Base-by-base conservation (phyloP, 306 rosid species). In the Pyrus pyrifolia region DNA sequence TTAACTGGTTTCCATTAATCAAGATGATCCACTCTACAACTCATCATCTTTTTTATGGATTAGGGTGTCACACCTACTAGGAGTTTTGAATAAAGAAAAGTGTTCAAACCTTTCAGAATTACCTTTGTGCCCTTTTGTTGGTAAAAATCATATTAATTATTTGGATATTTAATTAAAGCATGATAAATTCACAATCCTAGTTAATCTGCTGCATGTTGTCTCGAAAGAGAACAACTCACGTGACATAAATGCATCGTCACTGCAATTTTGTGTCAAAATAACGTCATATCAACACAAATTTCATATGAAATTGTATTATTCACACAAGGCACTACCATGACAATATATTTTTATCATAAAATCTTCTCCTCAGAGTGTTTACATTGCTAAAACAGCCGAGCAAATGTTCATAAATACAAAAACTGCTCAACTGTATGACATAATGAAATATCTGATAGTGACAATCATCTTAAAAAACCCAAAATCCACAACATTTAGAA, bases 301-400 rank as follows among this genome's bases (percentile, higher is more conserved):
- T 15, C 55, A 14, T 51, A 17, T 0, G 1, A 5, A 49, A 51
- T 5, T 42, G 8, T 17, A 15, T 51, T 7, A 17, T 51, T 51
- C 0, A 0, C 21, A 51, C 6, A 51, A 51, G 1, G 0, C 8
- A 5, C 0, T 1, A 15, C 21, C 8, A 0, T 15, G 7, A 5
- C 0, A 0, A 1, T 51, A 51, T 49, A 15, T 2, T 49, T 5
- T 0, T 49, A 0, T 17, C 21, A 4, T 51, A 51, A 51, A 51
- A 3, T 18, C 55, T 15, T 51, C 55, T 15, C 55, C 55, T 51
- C 7, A 2, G 2, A 55, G 14, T 22, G 12, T n/a, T 23, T 5
- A 58, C 63, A 21, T 61, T 19, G 2, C n/a, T 19, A 49, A 66
- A 27, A 8, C 52, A 38, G 12, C 40, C 40, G 0, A 11, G 29